Conservation (phyloP, 2,329 filamentous ascomycete genomes). For the Elsinoe fawcettii region DNA sequence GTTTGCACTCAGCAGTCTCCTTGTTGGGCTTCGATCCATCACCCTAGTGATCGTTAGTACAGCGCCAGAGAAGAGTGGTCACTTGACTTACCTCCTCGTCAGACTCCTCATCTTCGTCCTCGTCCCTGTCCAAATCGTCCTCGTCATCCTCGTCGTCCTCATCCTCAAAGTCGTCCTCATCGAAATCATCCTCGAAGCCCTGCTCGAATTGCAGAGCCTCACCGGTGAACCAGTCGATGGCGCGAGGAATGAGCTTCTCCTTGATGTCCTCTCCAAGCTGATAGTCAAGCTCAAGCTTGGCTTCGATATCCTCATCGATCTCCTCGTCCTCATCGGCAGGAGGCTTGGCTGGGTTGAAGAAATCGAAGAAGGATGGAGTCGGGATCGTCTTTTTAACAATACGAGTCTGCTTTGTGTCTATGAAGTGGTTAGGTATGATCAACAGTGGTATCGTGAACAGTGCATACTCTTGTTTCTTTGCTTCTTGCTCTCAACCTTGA, state of each 20-base stretch:
- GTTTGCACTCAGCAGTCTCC: slow-evolving; percentile 92
- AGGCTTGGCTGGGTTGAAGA: slow-evolving; percentile 91
- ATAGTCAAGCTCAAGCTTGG: slow-evolving; percentile 95
- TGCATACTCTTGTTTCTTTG: slow-evolving; percentile 96
- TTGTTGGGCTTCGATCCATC: slow-evolving; percentile 86
- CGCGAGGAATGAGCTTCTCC: slow-evolving; percentile 97
- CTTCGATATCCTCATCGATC: slow-evolving; percentile 84
- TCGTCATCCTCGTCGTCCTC: slow-evolving; percentile 91
- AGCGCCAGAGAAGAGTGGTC: not conserved
- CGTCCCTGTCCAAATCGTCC: slow-evolving; percentile 70
- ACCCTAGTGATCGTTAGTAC: slow-evolving; percentile 50
- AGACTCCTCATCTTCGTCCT: slow-evolving; percentile 54
- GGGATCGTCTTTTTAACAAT: slow-evolving; percentile 99
- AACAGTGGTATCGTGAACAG: not conserved
- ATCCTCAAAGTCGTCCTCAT: slow-evolving; percentile 78
- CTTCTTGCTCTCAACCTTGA: slow-evolving; percentile 97
- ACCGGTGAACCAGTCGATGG: slow-evolving; percentile 98
- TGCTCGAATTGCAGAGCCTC: slow-evolving; percentile 97
- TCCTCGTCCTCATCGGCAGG: slow-evolving; percentile 73
- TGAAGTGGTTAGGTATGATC: slow-evolving; percentile 19
- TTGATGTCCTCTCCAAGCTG: slow-evolving; percentile 99
- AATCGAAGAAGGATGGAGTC: slow-evolving; percentile 95
- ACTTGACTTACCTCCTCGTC: slow-evolving; percentile 42
- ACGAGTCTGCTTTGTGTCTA: slow-evolving; percentile 97
- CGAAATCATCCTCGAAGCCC: slow-evolving; percentile 74